Percentiles rank a stretch among this genome's conserved stretches.
Evolutionary conservation across 108 stramenopile genomes (phyloP).

Genomic region (Chaetoceros tenuissimus): DNA sequence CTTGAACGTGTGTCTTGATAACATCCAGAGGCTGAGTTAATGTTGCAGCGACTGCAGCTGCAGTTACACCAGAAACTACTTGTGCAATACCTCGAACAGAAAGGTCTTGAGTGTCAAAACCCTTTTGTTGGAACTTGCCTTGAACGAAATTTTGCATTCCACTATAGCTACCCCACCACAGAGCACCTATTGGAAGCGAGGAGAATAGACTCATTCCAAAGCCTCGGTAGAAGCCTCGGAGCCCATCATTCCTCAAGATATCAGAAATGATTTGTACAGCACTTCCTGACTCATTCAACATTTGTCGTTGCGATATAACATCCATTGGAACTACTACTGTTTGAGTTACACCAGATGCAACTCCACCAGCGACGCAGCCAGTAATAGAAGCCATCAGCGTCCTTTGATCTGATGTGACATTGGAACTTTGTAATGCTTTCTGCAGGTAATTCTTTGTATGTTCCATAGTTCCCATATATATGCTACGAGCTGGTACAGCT

Average conservation of each 20-base stretch:
- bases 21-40: constrained; percentile 39
- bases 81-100: constrained; percentile 19
- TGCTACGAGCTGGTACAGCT: constrained; percentile 34
- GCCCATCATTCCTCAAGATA: constrained; percentile 22
- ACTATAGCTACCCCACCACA: constrained; percentile 47
- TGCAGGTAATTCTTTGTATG: constrained; percentile 8
- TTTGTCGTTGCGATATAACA: constrained; percentile 45
- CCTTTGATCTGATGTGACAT: background rate
- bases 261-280: background rate
- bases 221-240: constrained; percentile 29
- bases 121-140: background rate
- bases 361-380: constrained; percentile 42
- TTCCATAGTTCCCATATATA: constrained; percentile 34
- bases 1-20: constrained; percentile 41
- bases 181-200: constrained; percentile 33
- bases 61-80: constrained; percentile 30
- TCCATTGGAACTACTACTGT: constrained; percentile 48
- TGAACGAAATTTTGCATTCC: constrained; percentile 22
- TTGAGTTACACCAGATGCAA: constrained; percentile 43
- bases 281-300: constrained; percentile 22
- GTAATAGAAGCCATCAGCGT: constrained; percentile 14
- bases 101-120: background rate
- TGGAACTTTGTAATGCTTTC: no score
- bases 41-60: constrained; percentile 24
- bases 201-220: constrained; percentile 41